phyloP scores from a whole-genome alignment of 805 yeast genomes.

The Clavispora santaluciae region DNA sequence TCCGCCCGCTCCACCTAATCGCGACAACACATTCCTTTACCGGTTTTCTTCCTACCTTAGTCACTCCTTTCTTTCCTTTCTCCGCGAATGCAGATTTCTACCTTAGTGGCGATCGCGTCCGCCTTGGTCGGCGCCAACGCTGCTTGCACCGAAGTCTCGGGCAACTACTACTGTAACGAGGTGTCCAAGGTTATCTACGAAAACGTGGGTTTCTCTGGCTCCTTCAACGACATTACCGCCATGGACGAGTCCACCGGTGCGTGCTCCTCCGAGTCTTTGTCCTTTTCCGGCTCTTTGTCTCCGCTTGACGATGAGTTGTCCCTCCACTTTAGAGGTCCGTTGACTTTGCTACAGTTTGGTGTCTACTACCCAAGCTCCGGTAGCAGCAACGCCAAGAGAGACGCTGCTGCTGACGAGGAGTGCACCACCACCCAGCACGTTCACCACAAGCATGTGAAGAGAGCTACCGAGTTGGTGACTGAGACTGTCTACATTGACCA shows the following conservation, averaged over 20 bases:
- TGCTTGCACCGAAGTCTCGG: constrained; percentile 47
- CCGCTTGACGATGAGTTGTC: constrained; percentile 86
- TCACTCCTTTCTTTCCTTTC: constrained; percentile 1
- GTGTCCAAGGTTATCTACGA: constrained; percentile 63
- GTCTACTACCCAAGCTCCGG: constrained; percentile 71
- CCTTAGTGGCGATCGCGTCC: constrained; percentile 14
- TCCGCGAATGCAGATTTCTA: constrained; percentile 12
- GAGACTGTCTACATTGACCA: constrained; percentile 69
- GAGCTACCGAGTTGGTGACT: constrained; percentile 70
- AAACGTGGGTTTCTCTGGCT: constrained; percentile 80
- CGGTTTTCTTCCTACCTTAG: constrained; percentile 3
- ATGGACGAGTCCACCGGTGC: constrained; percentile 70
- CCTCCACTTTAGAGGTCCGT: constrained; percentile 88
- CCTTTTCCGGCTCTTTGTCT: constrained; percentile 68
- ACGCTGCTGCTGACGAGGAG: constrained; percentile 38
- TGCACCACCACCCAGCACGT: constrained; percentile 42
- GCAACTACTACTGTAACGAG: constrained; percentile 80
- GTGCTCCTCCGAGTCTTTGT: constrained; percentile 54
- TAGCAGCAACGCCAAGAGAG: constrained; percentile 39
- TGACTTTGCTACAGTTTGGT: constrained; percentile 77
- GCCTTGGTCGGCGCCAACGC: constrained; percentile 24
- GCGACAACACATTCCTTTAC: constrained; percentile 5
- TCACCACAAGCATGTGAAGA: constrained; percentile 47
- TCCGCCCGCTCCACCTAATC: not conserved
- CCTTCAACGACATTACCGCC: constrained; percentile 71